A percentile compares a stretch with the other conserved stretches of the same genome.
Evolutionary conservation across 2,329 filamentous ascomycete genomes (phyloP).

Genomic region (Neonectria ditissima): DNA sequence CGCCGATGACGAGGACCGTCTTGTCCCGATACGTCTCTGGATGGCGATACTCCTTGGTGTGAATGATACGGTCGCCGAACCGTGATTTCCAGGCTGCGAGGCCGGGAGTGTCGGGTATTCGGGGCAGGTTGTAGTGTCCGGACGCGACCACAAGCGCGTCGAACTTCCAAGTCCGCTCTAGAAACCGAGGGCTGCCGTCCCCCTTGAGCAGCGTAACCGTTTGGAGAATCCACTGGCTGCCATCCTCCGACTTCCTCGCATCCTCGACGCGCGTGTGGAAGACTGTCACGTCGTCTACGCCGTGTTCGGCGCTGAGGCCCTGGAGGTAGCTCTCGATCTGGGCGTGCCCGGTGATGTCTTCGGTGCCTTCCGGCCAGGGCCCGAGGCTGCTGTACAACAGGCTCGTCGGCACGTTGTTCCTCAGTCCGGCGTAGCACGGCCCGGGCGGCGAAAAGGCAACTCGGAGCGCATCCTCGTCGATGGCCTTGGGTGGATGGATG

Average conservation of each 20-base stretch:
- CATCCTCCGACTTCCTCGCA: constrained; percentile 56
- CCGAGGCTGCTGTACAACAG: constrained; percentile 58
- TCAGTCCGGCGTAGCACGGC: constrained; percentile 69
- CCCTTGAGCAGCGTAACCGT: constrained; percentile 57
- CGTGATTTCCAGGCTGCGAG: constrained; percentile 66
- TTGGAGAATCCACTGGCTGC: constrained; percentile 62
- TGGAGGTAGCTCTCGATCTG: constrained; percentile 71
- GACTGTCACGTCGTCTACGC: constrained; percentile 61
- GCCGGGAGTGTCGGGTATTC: constrained; percentile 70
- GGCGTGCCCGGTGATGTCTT: constrained; percentile 68
- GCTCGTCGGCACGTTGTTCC: constrained; percentile 80
- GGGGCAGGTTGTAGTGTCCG: constrained; percentile 75
- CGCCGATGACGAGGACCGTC: constrained; percentile 65
- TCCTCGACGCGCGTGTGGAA: constrained; percentile 71
- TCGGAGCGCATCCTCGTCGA: constrained; percentile 12
- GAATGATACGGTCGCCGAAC: constrained; percentile 66
- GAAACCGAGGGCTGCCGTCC: constrained; percentile 37
- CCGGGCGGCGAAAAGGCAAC: constrained; percentile 44
- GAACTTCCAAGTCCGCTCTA: constrained; percentile 57
- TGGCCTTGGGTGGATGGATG: not conserved
- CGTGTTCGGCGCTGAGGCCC: constrained; percentile 62
- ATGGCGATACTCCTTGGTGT: constrained; percentile 79
- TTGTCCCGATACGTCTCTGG: constrained; percentile 69
- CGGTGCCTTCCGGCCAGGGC: constrained; percentile 69
- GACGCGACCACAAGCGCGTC: constrained; percentile 75